Conservation (phyloP, 73 alveolate species). For the Breviolum minutum region DNA sequence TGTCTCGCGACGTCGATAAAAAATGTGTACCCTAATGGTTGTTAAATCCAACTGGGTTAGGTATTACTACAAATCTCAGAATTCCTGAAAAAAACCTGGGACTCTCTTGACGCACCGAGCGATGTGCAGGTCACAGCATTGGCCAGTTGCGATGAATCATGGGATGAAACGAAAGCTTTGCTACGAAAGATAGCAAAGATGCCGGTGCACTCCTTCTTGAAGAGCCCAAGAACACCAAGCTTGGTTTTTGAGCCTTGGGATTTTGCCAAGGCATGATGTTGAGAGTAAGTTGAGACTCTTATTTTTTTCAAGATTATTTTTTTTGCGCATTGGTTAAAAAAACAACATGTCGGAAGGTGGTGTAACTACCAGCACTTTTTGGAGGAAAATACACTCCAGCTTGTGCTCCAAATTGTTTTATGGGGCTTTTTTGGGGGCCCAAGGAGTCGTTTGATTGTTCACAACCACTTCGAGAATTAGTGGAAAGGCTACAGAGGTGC, state of each 20-base stretch:
- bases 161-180: conserved; percentile 47
- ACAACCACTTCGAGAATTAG: conserved; percentile 41
- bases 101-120: too few relatives aligned
- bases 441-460: conserved; percentile 38
- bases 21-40: too few relatives aligned
- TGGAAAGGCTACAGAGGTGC: conserved; percentile 52
- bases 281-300: background rate
- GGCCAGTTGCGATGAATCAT: background rate
- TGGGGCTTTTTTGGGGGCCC: background rate
- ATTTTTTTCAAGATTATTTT: background rate
- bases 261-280: too few relatives aligned
- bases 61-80: background rate
- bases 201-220: conserved; percentile 50
- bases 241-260: conserved; percentile 11
- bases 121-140: background rate
- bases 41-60: too few relatives aligned
- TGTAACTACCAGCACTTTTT: background rate
- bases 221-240: conserved; percentile 29
- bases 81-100: background rate
- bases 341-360: background rate
- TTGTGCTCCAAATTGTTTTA: background rate
- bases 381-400: background rate
- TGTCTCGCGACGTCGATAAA: too few relatives aligned
- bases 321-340: background rate
- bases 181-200: conserved; percentile 14